Conservation (phyloP, 2,329 filamentous ascomycete genomes). For the Penicillium polonicum region DNA sequence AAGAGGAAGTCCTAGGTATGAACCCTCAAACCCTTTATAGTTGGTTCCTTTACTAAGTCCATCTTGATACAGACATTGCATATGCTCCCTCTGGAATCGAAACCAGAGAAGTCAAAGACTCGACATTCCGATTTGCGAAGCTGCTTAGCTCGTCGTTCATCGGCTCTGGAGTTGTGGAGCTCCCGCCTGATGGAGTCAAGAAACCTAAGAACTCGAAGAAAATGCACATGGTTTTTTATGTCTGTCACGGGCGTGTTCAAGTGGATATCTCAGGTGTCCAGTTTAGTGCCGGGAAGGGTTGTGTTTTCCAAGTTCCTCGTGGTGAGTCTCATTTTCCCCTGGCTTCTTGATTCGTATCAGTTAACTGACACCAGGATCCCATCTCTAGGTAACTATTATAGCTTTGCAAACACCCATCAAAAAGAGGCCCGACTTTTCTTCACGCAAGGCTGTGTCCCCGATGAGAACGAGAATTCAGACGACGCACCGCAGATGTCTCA, state of each 20-base stretch:
- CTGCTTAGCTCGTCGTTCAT: conserved; percentile 82
- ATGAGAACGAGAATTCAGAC: conserved; percentile 28
- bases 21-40: not conserved
- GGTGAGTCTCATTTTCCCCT: conserved; percentile 58
- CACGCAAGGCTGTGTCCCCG: conserved; percentile 73
- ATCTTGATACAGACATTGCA: conserved; percentile 53
- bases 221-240: conserved; percentile 97
- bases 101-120: conserved; percentile 59
- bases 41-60: conserved; percentile 4
- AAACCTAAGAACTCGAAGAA: conserved; percentile 86
- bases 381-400: conserved; percentile 80
- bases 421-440: conserved; percentile 81
- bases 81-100: conserved; percentile 59
- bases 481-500: conserved; percentile 4
- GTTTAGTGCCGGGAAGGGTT: conserved; percentile 83
- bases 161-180: conserved; percentile 83
- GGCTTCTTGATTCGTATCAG: not conserved
- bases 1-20: conserved; percentile 45
- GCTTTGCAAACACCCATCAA: conserved; percentile 77
- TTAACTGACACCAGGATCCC: not conserved
- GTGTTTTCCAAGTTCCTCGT: conserved; percentile 91
- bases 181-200: conserved; percentile 81
- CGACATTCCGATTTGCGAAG: conserved; percentile 85
- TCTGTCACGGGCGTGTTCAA: conserved; percentile 76
- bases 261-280: conserved; percentile 60